Evolutionary conservation across 306 rosid genomes (phyloP).

Genomic region (Acmispon strigosus): DNA sequence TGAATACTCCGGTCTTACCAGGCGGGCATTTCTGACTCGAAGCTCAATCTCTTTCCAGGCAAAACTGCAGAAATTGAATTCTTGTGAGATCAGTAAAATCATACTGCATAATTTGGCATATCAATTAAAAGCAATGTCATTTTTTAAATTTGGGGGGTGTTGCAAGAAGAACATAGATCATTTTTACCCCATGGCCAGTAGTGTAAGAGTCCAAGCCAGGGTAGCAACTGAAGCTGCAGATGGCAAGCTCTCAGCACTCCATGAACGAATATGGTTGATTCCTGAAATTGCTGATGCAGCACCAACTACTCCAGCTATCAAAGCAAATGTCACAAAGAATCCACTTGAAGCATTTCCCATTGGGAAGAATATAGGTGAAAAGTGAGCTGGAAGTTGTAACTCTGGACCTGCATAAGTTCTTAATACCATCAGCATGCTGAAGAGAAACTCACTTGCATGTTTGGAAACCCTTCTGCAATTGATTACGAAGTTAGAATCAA

Average conservation of each 20-base stretch:
- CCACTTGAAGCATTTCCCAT: slow-evolving; percentile 97
- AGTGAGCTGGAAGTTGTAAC: slow-evolving; percentile 69
- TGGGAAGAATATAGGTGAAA: slow-evolving; percentile 80
- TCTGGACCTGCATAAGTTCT: slow-evolving; percentile 54
- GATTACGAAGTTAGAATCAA: no score
- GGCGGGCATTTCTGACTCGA: slow-evolving; percentile 49
- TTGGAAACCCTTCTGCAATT: no score
- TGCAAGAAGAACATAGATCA: no score
- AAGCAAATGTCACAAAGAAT: slow-evolving; percentile 72
- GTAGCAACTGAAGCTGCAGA: slow-evolving; percentile 73
- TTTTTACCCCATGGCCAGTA: slow-evolving; percentile 82
- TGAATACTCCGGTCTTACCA: slow-evolving; percentile 48
- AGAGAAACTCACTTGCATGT: background rate
- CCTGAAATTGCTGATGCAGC: slow-evolving; percentile 73
- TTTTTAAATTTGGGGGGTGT: background rate
- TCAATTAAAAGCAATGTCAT: background rate
- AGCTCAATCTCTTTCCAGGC: slow-evolving; percentile 86
- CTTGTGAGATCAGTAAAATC: slow-evolving; percentile 6
- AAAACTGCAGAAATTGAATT: slow-evolving; percentile 41
- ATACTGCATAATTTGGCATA: background rate
- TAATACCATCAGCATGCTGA: slow-evolving; percentile 19
- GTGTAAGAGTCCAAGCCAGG: slow-evolving; percentile 82
- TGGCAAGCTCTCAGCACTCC: slow-evolving; percentile 72
- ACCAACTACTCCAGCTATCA: slow-evolving; percentile 88
- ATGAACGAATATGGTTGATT: slow-evolving; percentile 57